phyloP scores from a whole-genome alignment of 768 basidiomycete genomes.

The Kwoniella sp. region DNA sequence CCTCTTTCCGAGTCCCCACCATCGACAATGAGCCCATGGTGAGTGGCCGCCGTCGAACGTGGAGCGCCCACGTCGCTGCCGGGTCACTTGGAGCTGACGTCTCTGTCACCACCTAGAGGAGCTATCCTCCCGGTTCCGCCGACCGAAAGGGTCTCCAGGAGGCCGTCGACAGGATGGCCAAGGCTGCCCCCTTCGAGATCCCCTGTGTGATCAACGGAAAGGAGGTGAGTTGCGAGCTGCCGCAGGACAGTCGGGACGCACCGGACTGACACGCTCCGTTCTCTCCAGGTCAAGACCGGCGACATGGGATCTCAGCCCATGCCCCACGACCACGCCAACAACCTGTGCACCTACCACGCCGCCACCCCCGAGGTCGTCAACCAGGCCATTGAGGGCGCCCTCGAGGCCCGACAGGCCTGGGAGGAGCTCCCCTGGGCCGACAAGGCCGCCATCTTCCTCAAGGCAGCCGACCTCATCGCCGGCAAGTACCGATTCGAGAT shows the following conservation, averaged over 20 bases:
- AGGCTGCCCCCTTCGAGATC: conserved; percentile 80
- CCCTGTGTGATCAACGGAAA: conserved; percentile 90
- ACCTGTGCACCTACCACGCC: conserved; percentile 82
- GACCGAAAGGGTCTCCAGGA: conserved; percentile 71
- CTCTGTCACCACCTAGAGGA: conserved; percentile 55
- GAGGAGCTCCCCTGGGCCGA: conserved; percentile 95
- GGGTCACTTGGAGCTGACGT: background rate
- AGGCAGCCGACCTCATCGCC: conserved; percentile 91
- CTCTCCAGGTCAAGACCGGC: conserved; percentile 70
- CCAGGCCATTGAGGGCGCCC: conserved; percentile 77
- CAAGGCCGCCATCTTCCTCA: conserved; percentile 94
- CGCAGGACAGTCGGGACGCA: too few species aligned
- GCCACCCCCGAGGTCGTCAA: conserved; percentile 72
- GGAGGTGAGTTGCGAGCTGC: conserved; percentile 61
- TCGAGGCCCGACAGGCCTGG: conserved; percentile 83
- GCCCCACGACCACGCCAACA: conserved; percentile 76
- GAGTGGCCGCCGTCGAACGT: conserved; percentile 25
- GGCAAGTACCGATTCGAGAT: conserved; percentile 94
- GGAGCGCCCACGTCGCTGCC: too few species aligned
- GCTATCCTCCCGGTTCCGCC: conserved; percentile 70
- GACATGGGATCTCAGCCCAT: conserved; percentile 72
- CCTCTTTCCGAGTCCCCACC: conserved; percentile 75
- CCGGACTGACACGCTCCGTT: too few species aligned
- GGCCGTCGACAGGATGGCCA: conserved; percentile 73
- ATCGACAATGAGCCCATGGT: conserved; percentile 95